Evolutionary conservation across 1,139 yeast genomes (phyloP).

Genomic region (Pichia kudriavzevii): DNA sequence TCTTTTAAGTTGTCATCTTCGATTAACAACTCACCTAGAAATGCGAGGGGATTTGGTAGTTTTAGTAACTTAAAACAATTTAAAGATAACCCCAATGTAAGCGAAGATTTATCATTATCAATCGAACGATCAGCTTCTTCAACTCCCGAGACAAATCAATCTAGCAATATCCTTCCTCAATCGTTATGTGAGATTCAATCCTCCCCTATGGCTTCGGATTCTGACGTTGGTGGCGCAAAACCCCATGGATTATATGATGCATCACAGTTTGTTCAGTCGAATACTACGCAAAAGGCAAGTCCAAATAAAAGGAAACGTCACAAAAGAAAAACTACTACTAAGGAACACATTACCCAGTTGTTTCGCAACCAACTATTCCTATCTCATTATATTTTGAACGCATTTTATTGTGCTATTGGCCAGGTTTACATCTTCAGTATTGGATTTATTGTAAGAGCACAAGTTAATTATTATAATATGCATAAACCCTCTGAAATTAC

Average conservation of each 20-base stretch:
- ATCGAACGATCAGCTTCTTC: not conserved
- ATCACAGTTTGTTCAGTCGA: not conserved
- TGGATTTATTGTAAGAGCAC: conserved; percentile 63
- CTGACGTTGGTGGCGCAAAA: not conserved
- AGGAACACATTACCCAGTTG: conserved; percentile 21
- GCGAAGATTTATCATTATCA: not conserved
- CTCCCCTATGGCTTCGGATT: not conserved
- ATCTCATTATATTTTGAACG: conserved; percentile 46
- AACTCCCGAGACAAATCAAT: no score
- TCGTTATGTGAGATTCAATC: not conserved
- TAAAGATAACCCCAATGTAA: conserved; percentile 1
- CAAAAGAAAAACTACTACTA: conserved; percentile 8
- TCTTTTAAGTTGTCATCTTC: conserved; percentile 20
- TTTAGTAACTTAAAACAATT: conserved; percentile 9
- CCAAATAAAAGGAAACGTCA: not conserved
- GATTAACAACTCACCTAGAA: conserved; percentile 22
- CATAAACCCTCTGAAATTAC: conserved; percentile 25
- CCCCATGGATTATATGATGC: not conserved
- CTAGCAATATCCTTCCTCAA: no score
- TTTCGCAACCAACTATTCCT: conserved; percentile 31
- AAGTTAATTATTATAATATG: conserved; percentile 23
- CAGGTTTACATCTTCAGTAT: conserved; percentile 72
- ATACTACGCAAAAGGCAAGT: not conserved
- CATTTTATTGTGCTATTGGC: conserved; percentile 63
- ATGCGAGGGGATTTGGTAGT: conserved; percentile 17